Conservation (phyloP, 768 basidiomycete species). For the Lentinula detonsa region DNA sequence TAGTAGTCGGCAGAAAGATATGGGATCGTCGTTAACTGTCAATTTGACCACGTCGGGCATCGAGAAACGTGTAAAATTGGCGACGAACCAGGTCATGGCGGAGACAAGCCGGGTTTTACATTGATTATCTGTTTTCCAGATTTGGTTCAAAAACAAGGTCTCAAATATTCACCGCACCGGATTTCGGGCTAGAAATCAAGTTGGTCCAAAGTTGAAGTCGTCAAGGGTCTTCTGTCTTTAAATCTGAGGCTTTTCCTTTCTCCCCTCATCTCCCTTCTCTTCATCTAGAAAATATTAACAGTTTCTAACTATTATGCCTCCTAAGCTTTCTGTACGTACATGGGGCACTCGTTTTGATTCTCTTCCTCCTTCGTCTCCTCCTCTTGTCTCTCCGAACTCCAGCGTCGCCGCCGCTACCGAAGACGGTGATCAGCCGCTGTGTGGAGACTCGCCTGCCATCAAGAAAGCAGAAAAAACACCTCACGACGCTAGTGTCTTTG, state of each 20-base stretch:
- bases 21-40: slow-evolving; percentile 26
- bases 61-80: slow-evolving; percentile 34
- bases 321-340: slow-evolving; percentile 35
- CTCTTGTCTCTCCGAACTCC: slow-evolving; percentile 23
- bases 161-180: not conserved
- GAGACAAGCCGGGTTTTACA: slow-evolving; percentile 1
- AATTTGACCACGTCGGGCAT: slow-evolving; percentile 31
- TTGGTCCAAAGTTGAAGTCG: not conserved
- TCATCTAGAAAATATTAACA: slow-evolving; percentile 9
- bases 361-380: slow-evolving; percentile 44
- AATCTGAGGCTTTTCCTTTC: slow-evolving; percentile 11
- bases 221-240: not conserved
- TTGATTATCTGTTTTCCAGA: not conserved
- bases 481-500: slow-evolving; percentile 79
- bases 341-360: slow-evolving; percentile 76
- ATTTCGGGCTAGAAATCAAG: slow-evolving; percentile 1
- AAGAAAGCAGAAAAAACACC: slow-evolving; percentile 44
- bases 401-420: slow-evolving; percentile 10
- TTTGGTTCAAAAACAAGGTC: not conserved
- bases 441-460: slow-evolving; percentile 16
- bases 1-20: slow-evolving; percentile 20
- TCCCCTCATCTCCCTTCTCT: slow-evolving; percentile 16
- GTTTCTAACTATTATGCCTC: slow-evolving; percentile 34
- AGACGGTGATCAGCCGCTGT: slow-evolving; percentile 12
- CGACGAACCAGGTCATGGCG: slow-evolving; percentile 12